Base-by-base conservation (phyloP, 2,329 filamentous ascomycete species). In the Ophiobolus disseminans region DNA sequence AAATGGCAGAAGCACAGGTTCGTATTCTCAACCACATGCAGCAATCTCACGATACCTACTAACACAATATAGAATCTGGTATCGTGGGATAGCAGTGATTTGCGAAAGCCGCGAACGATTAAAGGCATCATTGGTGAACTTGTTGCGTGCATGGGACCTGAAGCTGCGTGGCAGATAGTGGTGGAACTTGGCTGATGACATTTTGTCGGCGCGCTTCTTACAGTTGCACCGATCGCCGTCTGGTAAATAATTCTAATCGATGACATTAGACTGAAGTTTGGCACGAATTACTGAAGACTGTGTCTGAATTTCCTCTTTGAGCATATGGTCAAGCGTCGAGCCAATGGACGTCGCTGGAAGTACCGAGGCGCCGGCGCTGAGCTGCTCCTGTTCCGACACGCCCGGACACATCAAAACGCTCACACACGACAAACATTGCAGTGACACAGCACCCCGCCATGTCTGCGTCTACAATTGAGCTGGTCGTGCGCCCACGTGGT, bases 81-180 rank as follows among this genome's bases (percentile, higher is more conserved):
- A 2, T 75, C 75, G 2, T 91, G 88, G 88, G 75, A 83, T 0
- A 65, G 73, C 1, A 78, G 81, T 37, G 72, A 75, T 25, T 71
- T 88, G 2, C 66, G 72, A 10, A 76, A 85, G 39, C 69, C 75
- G 14, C 70, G 73, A 4, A 78, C 78, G 1, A 69, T 89, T 25
- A 89, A 86, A 64, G 80, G 82, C 0, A 77, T 80, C 26, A 79
- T 91, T 48, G 87, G 84, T 1, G 87, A 91, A 55, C 67, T 91
- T 40, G 82, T 86, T 3, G 86, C 87, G 3, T 82, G 83, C 9
- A 70, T 90, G 35, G 89, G 89, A 0, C 76, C 80, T 1, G 82
- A 86, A 34, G 66, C 87, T 39, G 76, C 84, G 35, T 73, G 71
- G 16, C 74, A 79, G 41, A 74, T 89, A 14, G 82, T 85, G 32